Evolutionary conservation across 2,329 filamentous ascomycete genomes (phyloP), one percentile per base, ranked within the genome.

Genomic region (Monilinia laxa): DNA sequence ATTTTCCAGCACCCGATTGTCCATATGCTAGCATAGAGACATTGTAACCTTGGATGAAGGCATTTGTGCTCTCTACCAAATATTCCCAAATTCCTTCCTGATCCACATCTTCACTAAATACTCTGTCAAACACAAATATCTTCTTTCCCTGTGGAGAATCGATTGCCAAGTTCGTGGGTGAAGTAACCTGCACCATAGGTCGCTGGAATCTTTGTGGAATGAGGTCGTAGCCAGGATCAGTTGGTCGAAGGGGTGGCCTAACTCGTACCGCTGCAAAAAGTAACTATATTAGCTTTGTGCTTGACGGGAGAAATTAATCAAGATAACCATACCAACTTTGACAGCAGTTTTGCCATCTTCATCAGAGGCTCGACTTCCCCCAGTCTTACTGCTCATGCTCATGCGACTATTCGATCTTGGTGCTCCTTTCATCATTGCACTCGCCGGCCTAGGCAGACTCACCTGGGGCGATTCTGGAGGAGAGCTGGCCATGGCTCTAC

Each of bases 71-170:
- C 72, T 99, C 95, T 69, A 87, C 87, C 59, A 99, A 82, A 75
- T 99, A 99, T 57, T 97, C 91, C 91, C 94, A 99, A 57, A 99
- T 81, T 57, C 93, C 94, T 71, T 95, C 90, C 77, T 99, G 95
- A 68, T 86, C 85, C 10, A 93, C 84, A 2, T 95, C 90, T 73
- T 93, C 88, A 42, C 88, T 85, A 76, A 99, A 99, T 6, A 99
- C 93, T 69, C 93, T 89, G 79, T 99, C 95, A 76, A 99, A 99
- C 25, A 98, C 90, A 76, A 99, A 99, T 4, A 97, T 84, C 77
- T 98, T 98, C 75, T 90, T 90, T 60, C 94, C 95, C 76, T 97
- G 93, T 0, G 93, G 90, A 2, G 93, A 91, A 75, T 98, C 95
- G 72, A 99, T 92, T 31, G 91, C 85, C 59, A 99, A 81, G 76